Conservation (phyloP, 1,284 basidiomycete genomes). For the Leccinum pseudoinsigne region DNA sequence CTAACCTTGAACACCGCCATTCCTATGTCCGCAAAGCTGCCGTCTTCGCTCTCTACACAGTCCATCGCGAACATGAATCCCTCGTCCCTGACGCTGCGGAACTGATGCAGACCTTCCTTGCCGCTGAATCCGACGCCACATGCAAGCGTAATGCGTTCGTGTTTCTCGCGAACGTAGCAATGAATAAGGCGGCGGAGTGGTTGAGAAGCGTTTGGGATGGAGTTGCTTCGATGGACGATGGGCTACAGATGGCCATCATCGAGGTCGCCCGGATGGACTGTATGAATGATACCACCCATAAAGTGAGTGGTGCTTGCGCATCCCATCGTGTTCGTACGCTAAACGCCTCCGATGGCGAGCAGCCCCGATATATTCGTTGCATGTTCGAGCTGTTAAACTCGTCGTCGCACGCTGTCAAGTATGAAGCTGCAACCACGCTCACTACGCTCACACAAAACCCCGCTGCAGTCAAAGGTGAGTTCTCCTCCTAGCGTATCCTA, state of each 20-base stretch:
- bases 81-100: slow-evolving; percentile 98
- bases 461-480: slow-evolving; percentile 88
- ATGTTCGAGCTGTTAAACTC: slow-evolving; percentile 96
- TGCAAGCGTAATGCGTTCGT: slow-evolving; percentile 99
- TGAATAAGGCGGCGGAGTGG: slow-evolving; percentile 92
- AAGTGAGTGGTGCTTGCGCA: slow-evolving; percentile 49
- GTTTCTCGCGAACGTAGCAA: slow-evolving; percentile 87
- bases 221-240: slow-evolving; percentile 85
- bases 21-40: slow-evolving; percentile 99
- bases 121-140: slow-evolving; percentile 95
- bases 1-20: slow-evolving; percentile 97
- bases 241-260: slow-evolving; percentile 95
- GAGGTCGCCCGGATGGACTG: slow-evolving; percentile 94
- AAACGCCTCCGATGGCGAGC: slow-evolving; percentile 1
- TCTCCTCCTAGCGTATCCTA: background rate
- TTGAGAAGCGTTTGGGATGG: slow-evolving; percentile 85
- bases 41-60: slow-evolving; percentile 94
- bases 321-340: slow-evolving; percentile 14
- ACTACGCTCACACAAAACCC: slow-evolving; percentile 96
- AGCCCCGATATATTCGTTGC: slow-evolving; percentile 91
- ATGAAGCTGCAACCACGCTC: slow-evolving; percentile 95
- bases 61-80: slow-evolving; percentile 93
- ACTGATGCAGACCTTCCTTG: slow-evolving; percentile 95
- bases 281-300: slow-evolving; percentile 78
- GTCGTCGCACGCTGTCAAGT: slow-evolving; percentile 94